Percentiles rank a stretch among this genome's conserved stretches.
Evolutionary conservation across 371 early-diverging fungal genomes (phyloP).

Genomic region (Mucor velutinosus): DNA sequence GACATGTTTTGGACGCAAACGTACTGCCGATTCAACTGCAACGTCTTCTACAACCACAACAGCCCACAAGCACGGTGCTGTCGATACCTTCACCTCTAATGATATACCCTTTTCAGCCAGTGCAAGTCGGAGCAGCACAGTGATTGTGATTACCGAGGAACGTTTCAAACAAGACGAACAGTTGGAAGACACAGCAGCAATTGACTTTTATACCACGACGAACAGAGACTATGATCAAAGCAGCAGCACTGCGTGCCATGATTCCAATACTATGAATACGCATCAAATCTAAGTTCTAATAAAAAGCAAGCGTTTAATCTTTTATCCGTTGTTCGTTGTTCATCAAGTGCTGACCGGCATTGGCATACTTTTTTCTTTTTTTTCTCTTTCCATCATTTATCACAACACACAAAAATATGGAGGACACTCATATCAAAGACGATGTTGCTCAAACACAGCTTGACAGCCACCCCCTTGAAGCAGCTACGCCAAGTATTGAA

Average conservation of each 20-base stretch:
- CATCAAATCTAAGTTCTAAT: neutral
- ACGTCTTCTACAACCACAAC: no score
- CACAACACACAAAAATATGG: neutral
- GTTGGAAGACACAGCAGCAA: neutral
- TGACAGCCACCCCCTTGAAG: constrained; percentile 11
- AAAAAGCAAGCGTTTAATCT: neutral
- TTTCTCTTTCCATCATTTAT: neutral
- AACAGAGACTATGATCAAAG: neutral
- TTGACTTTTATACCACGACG: neutral
- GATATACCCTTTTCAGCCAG: neutral
- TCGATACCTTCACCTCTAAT: neutral
- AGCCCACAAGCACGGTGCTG: neutral
- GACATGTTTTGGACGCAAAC: neutral
- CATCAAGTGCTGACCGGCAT: neutral
- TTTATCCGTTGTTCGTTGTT: neutral
- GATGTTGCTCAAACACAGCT: neutral
- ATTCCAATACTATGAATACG: neutral
- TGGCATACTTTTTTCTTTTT: neutral
- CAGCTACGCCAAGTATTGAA: neutral
- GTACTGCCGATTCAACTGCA: neutral
- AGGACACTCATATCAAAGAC: neutral
- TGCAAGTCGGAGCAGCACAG: neutral
- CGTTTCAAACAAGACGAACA: neutral
- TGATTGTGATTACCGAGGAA: neutral
- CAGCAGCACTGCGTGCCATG: neutral